These are phyloP conservation scores for Gillenia trifoliata DNA, from an alignment of 306 rosid genomes.

Conservation along the genomic window DNA sequence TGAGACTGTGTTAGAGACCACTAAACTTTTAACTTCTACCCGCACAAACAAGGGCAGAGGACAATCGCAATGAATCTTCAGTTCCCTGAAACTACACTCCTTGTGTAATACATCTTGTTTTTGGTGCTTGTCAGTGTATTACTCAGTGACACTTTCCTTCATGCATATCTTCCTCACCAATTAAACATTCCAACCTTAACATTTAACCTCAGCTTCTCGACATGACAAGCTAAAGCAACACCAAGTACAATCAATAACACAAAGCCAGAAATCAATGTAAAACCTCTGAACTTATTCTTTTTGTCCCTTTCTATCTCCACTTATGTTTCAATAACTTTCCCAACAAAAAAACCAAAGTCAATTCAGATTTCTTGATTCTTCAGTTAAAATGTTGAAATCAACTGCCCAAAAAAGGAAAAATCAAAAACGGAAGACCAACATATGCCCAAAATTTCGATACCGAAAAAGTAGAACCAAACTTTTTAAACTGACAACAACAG, in stretches of 20 bases:
- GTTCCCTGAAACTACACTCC: no score
- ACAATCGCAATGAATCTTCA: neutral
- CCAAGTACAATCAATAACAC: neutral
- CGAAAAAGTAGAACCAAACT: neutral
- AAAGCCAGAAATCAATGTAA: neutral
- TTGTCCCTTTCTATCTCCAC: neutral
- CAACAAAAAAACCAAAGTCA: neutral
- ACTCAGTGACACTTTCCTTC: neutral
- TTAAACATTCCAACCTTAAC: conserved; percentile 2
- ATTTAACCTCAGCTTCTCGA: no score
- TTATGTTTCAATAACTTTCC: neutral
- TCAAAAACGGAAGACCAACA: neutral
- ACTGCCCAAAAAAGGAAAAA: neutral
- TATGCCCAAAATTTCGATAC: neutral
- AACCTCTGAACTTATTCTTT: neutral
- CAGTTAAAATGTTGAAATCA: neutral
- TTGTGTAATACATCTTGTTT: neutral
- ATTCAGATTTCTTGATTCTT: neutral
- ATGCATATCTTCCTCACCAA: neutral
- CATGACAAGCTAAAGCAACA: neutral
- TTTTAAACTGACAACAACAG: neutral
- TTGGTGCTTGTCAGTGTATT: neutral
- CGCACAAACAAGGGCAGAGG: neutral
- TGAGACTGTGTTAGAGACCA: neutral
- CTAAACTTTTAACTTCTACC: neutral